Conservation (phyloP, 306 rosid species). For the Casuarina cunninghamiana region DNA sequence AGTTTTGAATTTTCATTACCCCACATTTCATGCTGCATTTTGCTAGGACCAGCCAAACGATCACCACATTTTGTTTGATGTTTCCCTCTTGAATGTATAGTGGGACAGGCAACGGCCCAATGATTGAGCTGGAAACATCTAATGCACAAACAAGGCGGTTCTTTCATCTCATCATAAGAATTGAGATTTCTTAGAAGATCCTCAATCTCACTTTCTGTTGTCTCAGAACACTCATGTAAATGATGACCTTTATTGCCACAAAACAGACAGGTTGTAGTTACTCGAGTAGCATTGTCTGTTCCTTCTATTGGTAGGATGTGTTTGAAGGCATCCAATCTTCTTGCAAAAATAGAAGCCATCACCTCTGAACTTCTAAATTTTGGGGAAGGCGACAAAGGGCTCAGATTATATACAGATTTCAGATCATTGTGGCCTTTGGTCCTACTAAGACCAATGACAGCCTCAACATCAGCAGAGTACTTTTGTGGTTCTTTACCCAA, state of each 20-base stretch:
- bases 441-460: slow-evolving; percentile 26
- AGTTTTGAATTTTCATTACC: slow-evolving; percentile 35
- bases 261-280: slow-evolving; percentile 52
- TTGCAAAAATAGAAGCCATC: slow-evolving; percentile 63
- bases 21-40: slow-evolving; percentile 24
- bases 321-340: slow-evolving; percentile 69
- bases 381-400: slow-evolving; percentile 24
- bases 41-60: slow-evolving; percentile 29
- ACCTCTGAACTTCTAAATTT: slow-evolving; percentile 47
- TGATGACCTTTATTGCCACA: slow-evolving; percentile 74
- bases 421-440: slow-evolving; percentile 33
- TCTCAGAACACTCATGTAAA: slow-evolving; percentile 49
- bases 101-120: slow-evolving; percentile 72
- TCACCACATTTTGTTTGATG: slow-evolving; percentile 30
- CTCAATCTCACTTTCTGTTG: slow-evolving; percentile 46
- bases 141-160: slow-evolving; percentile 45
- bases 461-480: slow-evolving; percentile 31
- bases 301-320: slow-evolving; percentile 38
- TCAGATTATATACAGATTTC: slow-evolving; percentile 27
- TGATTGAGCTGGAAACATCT: slow-evolving; percentile 59
- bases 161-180: slow-evolving; percentile 38
- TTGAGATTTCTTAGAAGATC: slow-evolving; percentile 49
- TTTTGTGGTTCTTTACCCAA: slow-evolving; percentile 32
- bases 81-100: slow-evolving; percentile 34
- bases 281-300: slow-evolving; percentile 32